phyloP scores from a whole-genome alignment of 2,329 filamentous ascomycete species.

The Verticillium nonalfalfae region DNA sequence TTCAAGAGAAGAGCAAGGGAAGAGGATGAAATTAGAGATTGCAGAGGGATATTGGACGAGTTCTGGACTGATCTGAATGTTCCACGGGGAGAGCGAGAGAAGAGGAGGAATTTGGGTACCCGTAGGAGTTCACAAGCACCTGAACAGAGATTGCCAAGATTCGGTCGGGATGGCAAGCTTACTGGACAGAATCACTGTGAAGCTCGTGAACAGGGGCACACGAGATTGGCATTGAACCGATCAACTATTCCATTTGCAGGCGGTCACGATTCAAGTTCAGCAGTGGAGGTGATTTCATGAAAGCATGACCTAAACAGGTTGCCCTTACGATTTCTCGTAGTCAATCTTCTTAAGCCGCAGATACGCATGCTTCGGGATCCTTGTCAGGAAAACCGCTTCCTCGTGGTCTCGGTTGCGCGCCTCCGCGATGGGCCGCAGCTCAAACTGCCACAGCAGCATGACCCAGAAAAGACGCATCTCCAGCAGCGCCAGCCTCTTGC shows the following conservation, averaged over 20 bases:
- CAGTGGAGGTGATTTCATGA: too few relatives aligned
- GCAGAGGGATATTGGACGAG: conserved; percentile 14
- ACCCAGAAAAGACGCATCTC: conserved; percentile 18
- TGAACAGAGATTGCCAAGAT: not conserved
- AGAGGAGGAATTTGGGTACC: not conserved
- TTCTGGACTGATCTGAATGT: conserved; percentile 12
- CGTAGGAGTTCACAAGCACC: not conserved
- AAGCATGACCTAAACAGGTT: not conserved
- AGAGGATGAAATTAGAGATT: conserved; percentile 13
- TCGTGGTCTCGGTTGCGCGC: conserved; percentile 11
- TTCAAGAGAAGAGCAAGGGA: conserved; percentile 14
- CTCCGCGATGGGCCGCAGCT: conserved; percentile 11
- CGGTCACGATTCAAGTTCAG: too few relatives aligned
- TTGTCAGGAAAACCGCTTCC: conserved; percentile 16
- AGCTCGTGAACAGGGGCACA: too few relatives aligned
- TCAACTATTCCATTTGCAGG: too few relatives aligned
- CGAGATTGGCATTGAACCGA: too few relatives aligned
- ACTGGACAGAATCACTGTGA: not conserved
- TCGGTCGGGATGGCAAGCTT: not conserved
- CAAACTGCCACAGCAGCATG: conserved; percentile 20
- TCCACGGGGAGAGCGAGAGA: not conserved
- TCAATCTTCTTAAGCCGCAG: conserved; percentile 13
- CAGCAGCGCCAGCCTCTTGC: conserved; percentile 18
- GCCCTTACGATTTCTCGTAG: not conserved
- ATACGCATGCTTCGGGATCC: conserved; percentile 18